Percentiles rank a stretch among this genome's conserved stretches.
Evolutionary conservation across 306 rosid species (phyloP).

Genomic region (Aeschynomene evenia): DNA sequence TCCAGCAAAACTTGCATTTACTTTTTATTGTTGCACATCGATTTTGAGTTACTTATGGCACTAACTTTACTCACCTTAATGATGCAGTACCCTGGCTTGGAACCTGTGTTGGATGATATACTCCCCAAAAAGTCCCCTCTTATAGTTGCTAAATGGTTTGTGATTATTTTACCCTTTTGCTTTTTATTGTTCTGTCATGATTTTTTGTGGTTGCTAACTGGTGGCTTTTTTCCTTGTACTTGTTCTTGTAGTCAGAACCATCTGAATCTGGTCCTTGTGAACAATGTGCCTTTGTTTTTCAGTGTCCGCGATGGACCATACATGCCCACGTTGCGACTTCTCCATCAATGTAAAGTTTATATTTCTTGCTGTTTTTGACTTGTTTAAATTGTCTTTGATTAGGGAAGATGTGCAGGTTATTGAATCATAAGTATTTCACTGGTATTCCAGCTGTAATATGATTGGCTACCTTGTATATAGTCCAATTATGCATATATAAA

Average conservation of each 20-base stretch:
- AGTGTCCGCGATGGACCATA: conserved; percentile 96
- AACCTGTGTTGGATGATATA: conserved; percentile 88
- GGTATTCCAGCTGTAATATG: not conserved
- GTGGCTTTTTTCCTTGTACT: conserved; percentile 15
- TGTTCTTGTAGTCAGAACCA: conserved; percentile 84
- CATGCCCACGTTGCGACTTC: conserved; percentile 96
- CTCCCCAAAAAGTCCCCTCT: conserved; percentile 96
- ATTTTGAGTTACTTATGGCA: not conserved
- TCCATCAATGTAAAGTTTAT: conserved; percentile 82
- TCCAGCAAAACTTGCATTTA: not conserved
- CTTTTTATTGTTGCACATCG: not conserved
- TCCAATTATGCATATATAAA: not conserved
- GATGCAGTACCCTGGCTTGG: conserved; percentile 94
- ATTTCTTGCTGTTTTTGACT: conserved; percentile 14
- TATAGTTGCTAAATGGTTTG: conserved; percentile 89
- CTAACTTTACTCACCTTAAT: not conserved
- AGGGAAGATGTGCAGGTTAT: not conserved
- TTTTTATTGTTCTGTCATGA: not conserved
- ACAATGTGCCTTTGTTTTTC: conserved; percentile 90
- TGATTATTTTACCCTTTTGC: not conserved
- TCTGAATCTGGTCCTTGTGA: conserved; percentile 91
- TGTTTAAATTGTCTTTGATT: not conserved
- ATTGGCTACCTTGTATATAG: not conserved
- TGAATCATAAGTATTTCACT: not conserved
- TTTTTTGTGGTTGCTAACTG: conserved; percentile 28